These are phyloP conservation scores for Setomelanomma holmii DNA, from an alignment of 2,329 filamentous ascomycete species.

Conservation along the genomic window DNA sequence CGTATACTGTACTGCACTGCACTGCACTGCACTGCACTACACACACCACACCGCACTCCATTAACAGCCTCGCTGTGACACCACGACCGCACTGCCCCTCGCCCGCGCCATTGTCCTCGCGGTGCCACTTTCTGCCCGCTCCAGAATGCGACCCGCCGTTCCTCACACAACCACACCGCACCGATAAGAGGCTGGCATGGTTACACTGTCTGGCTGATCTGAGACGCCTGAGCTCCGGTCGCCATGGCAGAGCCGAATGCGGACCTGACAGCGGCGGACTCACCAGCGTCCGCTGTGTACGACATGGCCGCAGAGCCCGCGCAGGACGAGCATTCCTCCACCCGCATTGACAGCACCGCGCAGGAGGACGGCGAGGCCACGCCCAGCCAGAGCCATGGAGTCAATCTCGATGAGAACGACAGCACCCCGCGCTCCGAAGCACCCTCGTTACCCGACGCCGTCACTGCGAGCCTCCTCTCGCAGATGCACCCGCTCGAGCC, in stretches of 20 bases:
- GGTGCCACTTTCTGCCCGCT: not conserved
- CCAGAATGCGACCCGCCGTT: constrained; percentile 39
- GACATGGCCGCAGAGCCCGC: constrained; percentile 25
- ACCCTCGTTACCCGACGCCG: constrained; percentile 39
- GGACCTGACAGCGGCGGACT: constrained; percentile 33
- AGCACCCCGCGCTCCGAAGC: constrained; percentile 51
- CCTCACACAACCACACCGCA: constrained; percentile 10
- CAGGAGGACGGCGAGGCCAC: constrained; percentile 12
- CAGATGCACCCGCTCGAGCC: constrained; percentile 29
- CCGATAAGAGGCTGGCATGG: constrained; percentile 36
- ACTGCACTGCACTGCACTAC: not conserved
- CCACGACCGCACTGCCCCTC: not conserved
- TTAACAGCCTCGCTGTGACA: not conserved
- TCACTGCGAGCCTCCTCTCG: constrained; percentile 27
- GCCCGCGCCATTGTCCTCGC: constrained; percentile 4
- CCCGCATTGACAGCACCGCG: no score
- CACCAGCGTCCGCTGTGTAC: constrained; percentile 37
- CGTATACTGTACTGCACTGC: no score
- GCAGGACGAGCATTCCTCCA: constrained; percentile 11
- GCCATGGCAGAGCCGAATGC: constrained; percentile 39
- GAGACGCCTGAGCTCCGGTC: constrained; percentile 31
- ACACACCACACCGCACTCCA: not conserved
- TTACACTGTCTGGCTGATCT: constrained; percentile 38
- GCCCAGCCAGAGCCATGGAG: constrained; percentile 7
- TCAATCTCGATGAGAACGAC: constrained; percentile 38